Evolutionary conservation across 352 stramenopile genomes (phyloP), one percentile per base, ranked within the genome.

Genomic region (Phytophthora nicotianae): DNA sequence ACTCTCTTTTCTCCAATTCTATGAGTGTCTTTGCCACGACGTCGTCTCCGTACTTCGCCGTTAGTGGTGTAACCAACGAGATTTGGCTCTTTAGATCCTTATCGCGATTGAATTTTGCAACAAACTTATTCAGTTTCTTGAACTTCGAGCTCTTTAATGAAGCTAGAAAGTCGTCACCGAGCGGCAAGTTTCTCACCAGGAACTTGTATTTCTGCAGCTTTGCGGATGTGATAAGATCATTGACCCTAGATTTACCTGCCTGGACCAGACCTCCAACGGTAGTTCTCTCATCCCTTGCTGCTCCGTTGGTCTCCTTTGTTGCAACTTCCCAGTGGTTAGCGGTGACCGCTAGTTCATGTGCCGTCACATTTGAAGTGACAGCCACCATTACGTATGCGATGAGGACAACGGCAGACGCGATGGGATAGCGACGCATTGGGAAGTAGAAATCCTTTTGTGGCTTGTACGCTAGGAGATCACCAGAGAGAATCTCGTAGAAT

Each of bases 1-100:
- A 11, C 0, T 33, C 19, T 2, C 2, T 11, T 24, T 11, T 27
- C 46, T 52, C 46, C 7, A 27, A 1, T 17, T 6, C 13, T 11
- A 46, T 16, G 13, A 56, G 19, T 10, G 49, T 20, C 33, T 14
- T 20, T 6, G 49, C 49, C 3, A 56, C 20, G n/a, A 16, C 6
- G 20, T 56, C 49, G 23, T 56, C 49, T 24, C 49, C 49, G 33
- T 37, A 55, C 1, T 20, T 26, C 4, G 32, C 33, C 10, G 33
- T 19, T 24, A 56, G 32, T 24, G 13, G 43, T 2, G 6, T 16
- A 26, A 37, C 35, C 20, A 56, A 17, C 14, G 33, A 46, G 32
- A 46, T 33, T 49, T 49, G 20, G 1, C 24, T 29, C 20, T 47
- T 14, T 37, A 27, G 23, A 1, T 37, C 4, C 43, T 50, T 37